Conservation (phyloP, 2,329 filamentous ascomycete genomes). For the Colletotrichum plurivorum region DNA sequence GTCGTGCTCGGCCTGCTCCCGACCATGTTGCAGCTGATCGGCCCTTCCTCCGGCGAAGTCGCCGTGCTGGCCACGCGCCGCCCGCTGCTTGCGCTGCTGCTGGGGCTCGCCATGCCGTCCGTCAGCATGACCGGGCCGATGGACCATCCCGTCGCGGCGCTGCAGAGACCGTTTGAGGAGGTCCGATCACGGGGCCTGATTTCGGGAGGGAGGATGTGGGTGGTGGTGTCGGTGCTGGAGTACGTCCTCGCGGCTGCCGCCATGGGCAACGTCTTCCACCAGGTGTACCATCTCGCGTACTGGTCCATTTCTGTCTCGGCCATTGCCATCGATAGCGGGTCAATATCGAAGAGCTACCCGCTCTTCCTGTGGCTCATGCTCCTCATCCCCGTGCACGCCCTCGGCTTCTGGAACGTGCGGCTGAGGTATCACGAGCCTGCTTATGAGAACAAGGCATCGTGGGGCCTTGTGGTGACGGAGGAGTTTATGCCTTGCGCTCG, state of each 20-base stretch:
- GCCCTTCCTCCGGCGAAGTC: neutral
- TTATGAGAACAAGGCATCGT: neutral
- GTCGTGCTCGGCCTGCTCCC: constrained; percentile 2
- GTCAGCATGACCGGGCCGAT: too few species aligned
- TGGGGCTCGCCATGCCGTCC: too few species aligned
- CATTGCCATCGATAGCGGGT: neutral
- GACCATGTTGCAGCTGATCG: constrained; percentile 1
- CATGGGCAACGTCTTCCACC: neutral
- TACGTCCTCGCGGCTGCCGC: neutral
- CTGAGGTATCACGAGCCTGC: neutral
- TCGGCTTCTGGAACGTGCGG: neutral
- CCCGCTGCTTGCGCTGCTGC: too few species aligned
- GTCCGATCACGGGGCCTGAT: too few species aligned
- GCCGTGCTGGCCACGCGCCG: neutral
- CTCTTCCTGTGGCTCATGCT: constrained; percentile 3
- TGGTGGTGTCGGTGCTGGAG: neutral
- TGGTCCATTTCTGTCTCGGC: neutral
- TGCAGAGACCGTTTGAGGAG: too few species aligned
- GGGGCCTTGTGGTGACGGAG: neutral
- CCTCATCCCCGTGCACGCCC: neutral
- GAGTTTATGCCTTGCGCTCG: neutral
- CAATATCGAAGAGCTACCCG: neutral
- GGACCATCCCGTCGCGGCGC: too few species aligned
- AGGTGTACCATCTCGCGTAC: neutral
- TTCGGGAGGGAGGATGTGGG: neutral